Evolutionary conservation across 192 early-diverging fungal genomes (phyloP), one percentile per base, ranked within the genome.

Genomic region (Gonapodya sp.): DNA sequence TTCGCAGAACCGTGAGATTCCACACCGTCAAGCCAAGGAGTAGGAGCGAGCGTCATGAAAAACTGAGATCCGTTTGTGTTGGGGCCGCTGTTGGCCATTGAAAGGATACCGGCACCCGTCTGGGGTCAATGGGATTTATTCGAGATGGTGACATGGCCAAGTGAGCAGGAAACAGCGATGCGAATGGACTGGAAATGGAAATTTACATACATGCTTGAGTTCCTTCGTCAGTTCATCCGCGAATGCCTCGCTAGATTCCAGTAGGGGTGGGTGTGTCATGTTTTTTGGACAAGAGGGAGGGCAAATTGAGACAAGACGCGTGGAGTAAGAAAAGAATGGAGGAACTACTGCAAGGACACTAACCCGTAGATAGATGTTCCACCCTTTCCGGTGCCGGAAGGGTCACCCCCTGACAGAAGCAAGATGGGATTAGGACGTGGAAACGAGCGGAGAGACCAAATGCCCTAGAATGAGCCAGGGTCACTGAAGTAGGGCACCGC

Each of bases 351-450:
- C 64, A 30, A 16, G 64, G 64, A 72, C 64, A 32, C 1, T 18
- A 86, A 94, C 93, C 94, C 95, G 82, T 95, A 96, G 78, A 96
- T 96, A 75, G 90, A 92, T 30, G 84, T 79, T 30, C 97, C 97
- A 35, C 96, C 96, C 34, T 92, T 88, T 18, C 96, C 96, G 16
- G 95, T 98, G 32, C 93, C 96, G 0, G 97, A 98, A 31, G 97
- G 97, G 85, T 99, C 96, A 74, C 96, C 84, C 37, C 73, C 72
- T 72, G 36, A n/a, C 75, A n/a, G n/a, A n/a, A n/a, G n/a, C n/a
- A n/a, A n/a, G n/a, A n/a, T n/a, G n/a, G n/a, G n/a, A n/a, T n/a
- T n/a, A n/a, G n/a, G n/a, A 35, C n/a, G 82, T 18, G 18, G n/a
- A 81, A 37, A 74, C 77, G 34, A 36, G 31, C 18, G 35, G 30